These are phyloP conservation scores for Tolypocladium amazonense DNA, from an alignment of 2,329 filamentous ascomycete species.

Conservation along the genomic window DNA sequence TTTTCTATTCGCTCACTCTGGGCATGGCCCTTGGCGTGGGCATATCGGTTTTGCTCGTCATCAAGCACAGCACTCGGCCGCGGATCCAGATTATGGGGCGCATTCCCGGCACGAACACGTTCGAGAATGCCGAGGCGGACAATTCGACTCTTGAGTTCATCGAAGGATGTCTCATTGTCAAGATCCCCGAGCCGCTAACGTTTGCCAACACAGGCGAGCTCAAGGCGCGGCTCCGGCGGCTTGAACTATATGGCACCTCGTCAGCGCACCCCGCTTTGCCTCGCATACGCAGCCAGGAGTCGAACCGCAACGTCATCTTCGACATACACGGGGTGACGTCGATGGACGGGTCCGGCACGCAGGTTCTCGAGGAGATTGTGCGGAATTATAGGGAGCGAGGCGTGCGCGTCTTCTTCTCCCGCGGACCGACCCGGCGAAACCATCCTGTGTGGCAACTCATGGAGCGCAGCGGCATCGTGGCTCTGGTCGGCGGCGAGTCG, in stretches of 20 bases:
- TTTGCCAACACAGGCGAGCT: conserved; percentile 95
- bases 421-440: conserved; percentile 34
- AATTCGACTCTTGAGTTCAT: conserved; percentile 73
- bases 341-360: conserved; percentile 85
- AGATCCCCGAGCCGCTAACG: conserved; percentile 92
- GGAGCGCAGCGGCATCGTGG: conserved; percentile 72
- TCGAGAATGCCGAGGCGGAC: conserved; percentile 73
- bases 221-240: conserved; percentile 67
- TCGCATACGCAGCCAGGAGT: conserved; percentile 62
- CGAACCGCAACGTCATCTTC: conserved; percentile 89
- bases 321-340: conserved; percentile 96
- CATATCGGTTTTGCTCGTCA: conserved; percentile 78
- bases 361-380: conserved; percentile 87
- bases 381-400: conserved; percentile 64
- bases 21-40: conserved; percentile 93
- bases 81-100: conserved; percentile 94
- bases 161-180: conserved; percentile 88
- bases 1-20: conserved; percentile 88
- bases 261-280: conserved; percentile 81
- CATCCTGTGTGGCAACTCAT: conserved; percentile 62
- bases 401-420: conserved; percentile 66
- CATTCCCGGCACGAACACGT: conserved; percentile 70
- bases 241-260: conserved; percentile 85
- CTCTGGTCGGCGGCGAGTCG: conserved; percentile 62
- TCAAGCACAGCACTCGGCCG: conserved; percentile 81